Percentiles rank a stretch among this genome's conserved stretches.
These are phyloP conservation scores for Penicillium sp. DNA, from an alignment of 2,329 filamentous ascomycete genomes.

Conservation along the genomic window DNA sequence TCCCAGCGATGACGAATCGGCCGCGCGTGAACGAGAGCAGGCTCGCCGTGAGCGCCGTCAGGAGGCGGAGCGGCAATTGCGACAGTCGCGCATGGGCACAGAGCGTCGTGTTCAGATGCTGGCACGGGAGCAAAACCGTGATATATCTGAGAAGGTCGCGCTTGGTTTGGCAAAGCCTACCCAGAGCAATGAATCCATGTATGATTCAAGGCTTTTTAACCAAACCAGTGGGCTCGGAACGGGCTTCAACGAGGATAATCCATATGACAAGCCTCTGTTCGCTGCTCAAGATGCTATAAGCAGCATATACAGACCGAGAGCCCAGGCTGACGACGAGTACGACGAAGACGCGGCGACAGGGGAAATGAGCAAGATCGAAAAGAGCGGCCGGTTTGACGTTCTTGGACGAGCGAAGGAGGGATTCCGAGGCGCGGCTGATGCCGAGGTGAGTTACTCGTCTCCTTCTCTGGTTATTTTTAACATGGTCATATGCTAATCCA, in stretches of 20 bases:
- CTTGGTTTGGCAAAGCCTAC: slow-evolving; percentile 93
- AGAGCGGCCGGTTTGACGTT: slow-evolving; percentile 80
- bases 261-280: slow-evolving; percentile 95
- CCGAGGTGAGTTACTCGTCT: slow-evolving; percentile 58
- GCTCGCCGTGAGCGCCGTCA: slow-evolving; percentile 71
- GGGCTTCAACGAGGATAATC: slow-evolving; percentile 96
- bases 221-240: slow-evolving; percentile 84
- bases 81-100: slow-evolving; percentile 92
- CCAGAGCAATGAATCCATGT: slow-evolving; percentile 89
- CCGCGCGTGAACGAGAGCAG: slow-evolving; percentile 69
- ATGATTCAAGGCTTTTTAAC: slow-evolving; percentile 93
- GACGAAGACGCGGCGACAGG: slow-evolving; percentile 75
- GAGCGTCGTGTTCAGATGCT: slow-evolving; percentile 89
- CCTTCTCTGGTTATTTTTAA: background rate
- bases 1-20: slow-evolving; percentile 59
- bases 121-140: slow-evolving; percentile 90
- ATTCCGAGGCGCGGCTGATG: slow-evolving; percentile 78
- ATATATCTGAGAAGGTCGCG: slow-evolving; percentile 95
- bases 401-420: slow-evolving; percentile 77
- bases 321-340: slow-evolving; percentile 67
- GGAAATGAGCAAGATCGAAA: slow-evolving; percentile 84
- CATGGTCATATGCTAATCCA: background rate
- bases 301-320: slow-evolving; percentile 83
- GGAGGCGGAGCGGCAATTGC: slow-evolving; percentile 83
- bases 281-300: slow-evolving; percentile 91